Base-by-base conservation (phyloP, 805 yeast genomes). In the Cyberlindnera saturnus region DNA sequence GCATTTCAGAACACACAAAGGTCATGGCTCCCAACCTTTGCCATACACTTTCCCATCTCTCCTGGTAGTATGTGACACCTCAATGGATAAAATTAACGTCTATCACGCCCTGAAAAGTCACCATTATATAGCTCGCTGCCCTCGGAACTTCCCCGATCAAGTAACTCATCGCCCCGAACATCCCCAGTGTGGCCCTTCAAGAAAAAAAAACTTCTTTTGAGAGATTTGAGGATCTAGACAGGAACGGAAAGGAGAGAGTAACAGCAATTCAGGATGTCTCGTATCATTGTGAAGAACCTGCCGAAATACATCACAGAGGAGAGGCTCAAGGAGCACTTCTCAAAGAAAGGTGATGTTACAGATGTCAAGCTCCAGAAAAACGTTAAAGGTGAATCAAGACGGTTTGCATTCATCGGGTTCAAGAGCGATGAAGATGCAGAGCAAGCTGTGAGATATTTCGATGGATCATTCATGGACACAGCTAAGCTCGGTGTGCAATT, bases 321-420 rank as follows among this genome's bases (percentile, higher is more conserved):
- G 3, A 78, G 82, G 49, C 65, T 91, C 43, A 71, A 71, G 48
- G 75, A 74, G 28, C 88, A 81, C 58, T 91, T 91, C 58, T 61
- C 58, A 3, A 61, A 66, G 43, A 66, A 68, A 32, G 86, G 87
- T 10, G 70, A 73, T 40, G 87, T 90, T 26, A 86, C 97, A 0
- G 99, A 93, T 73, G 90, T 87, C 32, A 88, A 86, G 62, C 70
- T 93, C 32, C 76, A 89, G 75, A 82, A 77, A 55, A 86, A 83
- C 51, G 73, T 83, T 52, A 79, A 77, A 51, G 99, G 99, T 20
- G 84, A 82, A 56, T 85, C 96, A 9, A 78, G 99, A 64, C 73
- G 95, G 53, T 93, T 93, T 70, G 98, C 96, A 6, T 93, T 93
- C 56, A 70, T 93, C 40, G 99, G 99, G 1, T 93, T 76, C 63